Base-by-base conservation (phyloP, 148 eudicot species). In the Persicaria maculosa region DNA sequence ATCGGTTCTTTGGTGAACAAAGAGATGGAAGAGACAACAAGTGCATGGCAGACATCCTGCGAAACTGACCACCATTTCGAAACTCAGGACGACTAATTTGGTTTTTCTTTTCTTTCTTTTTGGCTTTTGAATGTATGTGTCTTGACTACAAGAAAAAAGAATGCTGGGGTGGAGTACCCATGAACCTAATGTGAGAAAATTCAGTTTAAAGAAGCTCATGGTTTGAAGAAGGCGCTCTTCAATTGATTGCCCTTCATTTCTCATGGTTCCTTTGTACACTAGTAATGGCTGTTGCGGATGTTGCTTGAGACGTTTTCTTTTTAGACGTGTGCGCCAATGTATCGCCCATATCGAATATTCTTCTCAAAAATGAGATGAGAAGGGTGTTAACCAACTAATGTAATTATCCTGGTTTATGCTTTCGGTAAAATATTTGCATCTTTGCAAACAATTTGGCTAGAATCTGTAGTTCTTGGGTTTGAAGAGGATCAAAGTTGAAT, bases 111-210 rank as follows among this genome's bases (percentile, higher is more conserved):
- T n/a, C 31, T 12, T 64, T 48, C 12, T 48, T 48, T 48, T 48
- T 48, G 52, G 52, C 52, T 9, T 65, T 65, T 11, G 70, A 65
- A n/a, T 65, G 70, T 65, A 65, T 40, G 70, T 65, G 46, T 43
- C 16, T 65, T 65, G 47, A 31, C 19, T 36, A 5, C 46, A 65
- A 65, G 45, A 43, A 31, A 65, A 40, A 36, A 9, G n/a, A 14
- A 65, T 65, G 46, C 70, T 65, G 70, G 70, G 46, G n/a, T 65
- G 70, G 47, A 65, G 46, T 36, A 15, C 70, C 70, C 70, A 65
- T 12, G 12, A 65, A 40, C 70, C 45, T 12, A 40, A 65, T 65
- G 46, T 43, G 70, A 65, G 9, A 65, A 65, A 65, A 65, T 65
- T 46, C 14, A 46, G 7, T 40, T 36, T 7, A 15, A 57, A 59